Percentiles rank a stretch among this genome's conserved stretches.
These are phyloP conservation scores for Trichopus zeylanicus DNA, from an alignment of 116 monocot species.

Conservation along the genomic window DNA sequence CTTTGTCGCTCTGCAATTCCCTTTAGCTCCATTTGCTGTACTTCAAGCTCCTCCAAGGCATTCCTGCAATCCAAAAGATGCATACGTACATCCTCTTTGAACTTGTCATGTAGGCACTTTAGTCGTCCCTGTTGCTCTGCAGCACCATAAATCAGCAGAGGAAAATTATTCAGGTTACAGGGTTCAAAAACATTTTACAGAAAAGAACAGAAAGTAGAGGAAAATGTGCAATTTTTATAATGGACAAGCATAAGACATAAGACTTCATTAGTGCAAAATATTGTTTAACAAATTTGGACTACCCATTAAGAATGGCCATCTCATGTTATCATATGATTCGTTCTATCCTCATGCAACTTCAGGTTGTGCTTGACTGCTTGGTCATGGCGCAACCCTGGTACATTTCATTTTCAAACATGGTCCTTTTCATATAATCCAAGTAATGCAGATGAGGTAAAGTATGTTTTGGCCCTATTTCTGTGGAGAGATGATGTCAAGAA, in stretches of 20 bases:
- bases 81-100: conserved; percentile 62
- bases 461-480: too few relatives aligned
- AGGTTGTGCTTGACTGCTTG: too few relatives aligned
- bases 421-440: too few relatives aligned
- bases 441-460: too few relatives aligned
- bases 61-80: conserved; percentile 51
- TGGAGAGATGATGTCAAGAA: neutral
- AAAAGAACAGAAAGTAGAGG: neutral
- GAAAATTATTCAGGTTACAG: neutral
- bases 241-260: neutral
- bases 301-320: too few relatives aligned
- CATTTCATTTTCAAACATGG: too few relatives aligned
- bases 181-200: neutral
- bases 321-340: too few relatives aligned
- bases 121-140: conserved; percentile 64
- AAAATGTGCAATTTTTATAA: neutral
- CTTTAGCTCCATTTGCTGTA: conserved; percentile 59
- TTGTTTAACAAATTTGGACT: neutral
- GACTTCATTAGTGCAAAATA: neutral
- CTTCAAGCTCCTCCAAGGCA: conserved; percentile 61
- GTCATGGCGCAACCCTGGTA: too few relatives aligned
- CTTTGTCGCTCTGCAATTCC: conserved; percentile 60
- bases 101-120: conserved; percentile 51
- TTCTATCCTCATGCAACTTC: too few relatives aligned
- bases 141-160: neutral